A percentile compares a stretch with the other conserved stretches of the same genome.
Evolutionary conservation across 1,284 basidiomycete genomes (phyloP).

Genomic region (Fomitopsis pinicola): DNA sequence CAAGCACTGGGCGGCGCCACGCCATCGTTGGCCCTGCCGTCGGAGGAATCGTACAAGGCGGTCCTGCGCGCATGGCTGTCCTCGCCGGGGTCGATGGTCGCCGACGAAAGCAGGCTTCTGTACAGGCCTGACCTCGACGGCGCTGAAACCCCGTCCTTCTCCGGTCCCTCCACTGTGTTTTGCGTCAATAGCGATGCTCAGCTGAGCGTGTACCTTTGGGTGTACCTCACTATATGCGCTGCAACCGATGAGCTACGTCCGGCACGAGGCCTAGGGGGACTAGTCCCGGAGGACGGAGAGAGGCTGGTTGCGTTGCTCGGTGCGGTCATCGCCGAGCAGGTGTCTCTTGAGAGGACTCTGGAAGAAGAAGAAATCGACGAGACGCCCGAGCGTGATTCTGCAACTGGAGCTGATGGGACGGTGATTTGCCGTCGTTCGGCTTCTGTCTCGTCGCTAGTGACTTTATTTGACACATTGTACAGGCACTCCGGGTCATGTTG

Average conservation of each 20-base stretch:
- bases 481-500: neutral
- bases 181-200: slow-evolving; percentile 29
- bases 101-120: slow-evolving; percentile 9
- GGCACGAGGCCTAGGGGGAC: too few relatives aligned
- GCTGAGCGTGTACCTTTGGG: slow-evolving; percentile 27
- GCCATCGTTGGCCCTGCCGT: neutral
- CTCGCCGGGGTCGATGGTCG: neutral
- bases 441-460: too few relatives aligned
- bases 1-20: neutral
- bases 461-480: neutral
- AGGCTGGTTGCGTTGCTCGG: neutral
- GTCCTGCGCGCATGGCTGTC: slow-evolving; percentile 1
- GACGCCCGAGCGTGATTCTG: neutral
- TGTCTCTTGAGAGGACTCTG: neutral
- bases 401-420: neutral
- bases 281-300: neutral
- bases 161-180: neutral
- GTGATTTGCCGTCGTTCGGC: too few relatives aligned
- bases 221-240: slow-evolving; percentile 18
- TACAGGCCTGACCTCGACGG: slow-evolving; percentile 7
- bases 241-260: neutral
- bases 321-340: neutral
- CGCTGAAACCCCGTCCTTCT: neutral
- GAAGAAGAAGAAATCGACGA: neutral
- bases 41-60: neutral